Evolutionary conservation across 768 basidiomycete species (phyloP).

Genomic region (Boletus patriciae): DNA sequence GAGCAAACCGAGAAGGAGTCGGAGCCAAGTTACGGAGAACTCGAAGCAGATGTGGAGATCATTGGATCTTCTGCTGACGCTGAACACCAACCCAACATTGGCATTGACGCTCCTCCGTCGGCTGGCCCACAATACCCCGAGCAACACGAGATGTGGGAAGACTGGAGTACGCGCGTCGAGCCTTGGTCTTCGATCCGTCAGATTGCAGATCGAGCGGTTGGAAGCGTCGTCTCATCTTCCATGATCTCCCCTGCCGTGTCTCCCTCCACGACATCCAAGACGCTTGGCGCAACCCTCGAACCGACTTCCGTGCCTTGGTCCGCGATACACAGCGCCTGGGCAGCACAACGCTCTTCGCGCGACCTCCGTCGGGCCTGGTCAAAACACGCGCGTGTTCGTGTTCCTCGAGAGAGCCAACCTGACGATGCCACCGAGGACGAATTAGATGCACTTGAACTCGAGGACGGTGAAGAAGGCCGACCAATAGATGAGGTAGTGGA

Average conservation of each 20-base stretch:
- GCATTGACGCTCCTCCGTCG: slow-evolving; percentile 2
- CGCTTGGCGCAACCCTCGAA: slow-evolving; percentile 31
- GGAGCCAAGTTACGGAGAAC: slow-evolving; percentile 10
- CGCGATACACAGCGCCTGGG: slow-evolving; percentile 67
- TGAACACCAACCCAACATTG: not conserved
- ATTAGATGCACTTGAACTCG: slow-evolving; percentile 33
- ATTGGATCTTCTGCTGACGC: slow-evolving; percentile 17
- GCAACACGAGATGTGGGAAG: slow-evolving; percentile 46
- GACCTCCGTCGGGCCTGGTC: slow-evolving; percentile 61
- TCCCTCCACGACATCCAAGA: slow-evolving; percentile 21
- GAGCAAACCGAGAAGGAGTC: slow-evolving; percentile 5
- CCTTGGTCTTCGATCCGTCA: slow-evolving; percentile 67
- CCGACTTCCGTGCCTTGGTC: slow-evolving; percentile 66
- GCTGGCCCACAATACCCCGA: slow-evolving; percentile 16
- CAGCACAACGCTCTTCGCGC: slow-evolving; percentile 47
- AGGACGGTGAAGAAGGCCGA: slow-evolving; percentile 28
- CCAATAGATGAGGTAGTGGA: slow-evolving; percentile 71
- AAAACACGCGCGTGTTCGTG: slow-evolving; percentile 45
- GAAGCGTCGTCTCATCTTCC: slow-evolving; percentile 50
- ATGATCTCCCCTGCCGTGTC: slow-evolving; percentile 9
- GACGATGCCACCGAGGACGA: slow-evolving; percentile 36
- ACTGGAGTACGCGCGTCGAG: slow-evolving; percentile 72
- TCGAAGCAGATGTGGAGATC: slow-evolving; percentile 20
- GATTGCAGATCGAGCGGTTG: slow-evolving; percentile 76
- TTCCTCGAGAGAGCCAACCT: slow-evolving; percentile 37